Percentiles rank a stretch among this genome's conserved stretches.
These are phyloP conservation scores for Sporisorium reilianum DNA, from an alignment of 1,284 basidiomycete genomes.

Conservation along the genomic window DNA sequence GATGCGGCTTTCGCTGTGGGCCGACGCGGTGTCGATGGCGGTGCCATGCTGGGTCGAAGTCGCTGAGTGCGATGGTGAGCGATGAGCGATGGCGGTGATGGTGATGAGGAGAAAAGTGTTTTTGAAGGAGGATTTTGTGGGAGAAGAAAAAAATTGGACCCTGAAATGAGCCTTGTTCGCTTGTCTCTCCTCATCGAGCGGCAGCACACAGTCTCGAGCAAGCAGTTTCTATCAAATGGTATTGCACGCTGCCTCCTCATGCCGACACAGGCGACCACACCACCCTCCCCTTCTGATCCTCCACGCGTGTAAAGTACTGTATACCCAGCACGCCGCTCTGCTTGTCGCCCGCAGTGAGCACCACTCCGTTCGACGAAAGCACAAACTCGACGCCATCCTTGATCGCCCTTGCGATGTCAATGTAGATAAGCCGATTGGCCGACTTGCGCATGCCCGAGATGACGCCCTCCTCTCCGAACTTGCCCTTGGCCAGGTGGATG, in stretches of 20 bases:
- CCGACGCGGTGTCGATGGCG: slow-evolving; percentile 16
- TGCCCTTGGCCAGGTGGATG: slow-evolving; percentile 83
- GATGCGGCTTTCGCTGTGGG: background rate
- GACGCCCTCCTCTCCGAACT: slow-evolving; percentile 74
- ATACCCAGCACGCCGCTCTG: slow-evolving; percentile 30
- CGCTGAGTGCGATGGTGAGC: background rate
- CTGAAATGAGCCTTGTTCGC: background rate
- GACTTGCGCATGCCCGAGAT: slow-evolving; percentile 83
- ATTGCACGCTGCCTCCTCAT: background rate
- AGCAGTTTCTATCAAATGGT: background rate
- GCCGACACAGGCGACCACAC: slow-evolving; percentile 43
- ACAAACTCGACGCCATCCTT: slow-evolving; percentile 78
- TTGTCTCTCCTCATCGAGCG: background rate
- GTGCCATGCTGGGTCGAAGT: slow-evolving; percentile 1
- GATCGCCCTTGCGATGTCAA: slow-evolving; percentile 80
- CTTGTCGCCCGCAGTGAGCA: slow-evolving; percentile 78
- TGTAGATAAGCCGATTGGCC: slow-evolving; percentile 80
- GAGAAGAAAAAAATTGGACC: slow-evolving; percentile 4
- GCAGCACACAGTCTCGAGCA: background rate
- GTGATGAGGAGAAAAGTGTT: background rate
- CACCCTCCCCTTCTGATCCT: slow-evolving; percentile 41
- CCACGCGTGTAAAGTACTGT: slow-evolving; percentile 48
- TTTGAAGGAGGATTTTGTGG: background rate
- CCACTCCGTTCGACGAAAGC: slow-evolving; percentile 84
- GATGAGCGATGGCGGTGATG: background rate